A percentile compares a stretch with the other conserved stretches of the same genome.
Evolutionary conservation across 1,284 basidiomycete genomes (phyloP).

Genomic region (Thelephora terrestris): DNA sequence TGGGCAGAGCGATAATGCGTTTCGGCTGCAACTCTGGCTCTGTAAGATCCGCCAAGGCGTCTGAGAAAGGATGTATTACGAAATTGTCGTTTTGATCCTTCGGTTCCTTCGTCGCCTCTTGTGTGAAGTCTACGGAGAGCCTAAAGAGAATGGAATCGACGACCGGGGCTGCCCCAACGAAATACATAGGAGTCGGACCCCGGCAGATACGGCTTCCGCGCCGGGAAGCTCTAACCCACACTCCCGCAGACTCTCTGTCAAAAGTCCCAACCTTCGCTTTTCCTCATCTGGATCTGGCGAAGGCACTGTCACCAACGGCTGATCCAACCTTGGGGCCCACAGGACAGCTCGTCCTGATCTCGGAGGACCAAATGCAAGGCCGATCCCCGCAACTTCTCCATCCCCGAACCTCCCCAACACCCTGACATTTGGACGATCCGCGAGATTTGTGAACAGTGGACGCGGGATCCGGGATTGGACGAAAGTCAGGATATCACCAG

Average conservation of each 20-base stretch:
- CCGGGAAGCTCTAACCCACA: constrained; percentile 40
- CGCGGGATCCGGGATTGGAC: background rate
- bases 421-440: constrained; percentile 9
- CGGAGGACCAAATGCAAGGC: background rate
- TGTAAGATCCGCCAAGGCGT: constrained; percentile 24
- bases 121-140: constrained; percentile 21
- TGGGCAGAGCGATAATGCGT: constrained; percentile 30
- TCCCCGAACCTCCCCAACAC: constrained; percentile 12
- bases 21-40: constrained; percentile 32
- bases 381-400: constrained; percentile 7
- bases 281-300: background rate
- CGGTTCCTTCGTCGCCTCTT: constrained; percentile 25
- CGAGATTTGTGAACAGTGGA: background rate
- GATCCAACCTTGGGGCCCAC: constrained; percentile 1
- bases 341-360: background rate
- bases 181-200: constrained; percentile 40
- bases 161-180: constrained; percentile 31
- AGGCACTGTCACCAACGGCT: background rate
- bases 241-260: constrained; percentile 33
- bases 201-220: constrained; percentile 9
- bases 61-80: constrained; percentile 35
- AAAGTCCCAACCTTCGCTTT: constrained; percentile 25
- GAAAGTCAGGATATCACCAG: background rate
- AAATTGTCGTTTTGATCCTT: constrained; percentile 61
- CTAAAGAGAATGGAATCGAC: constrained; percentile 28